Conservation (phyloP, 1,284 basidiomycete species). For the Cystobasidiaceae sp. region DNA sequence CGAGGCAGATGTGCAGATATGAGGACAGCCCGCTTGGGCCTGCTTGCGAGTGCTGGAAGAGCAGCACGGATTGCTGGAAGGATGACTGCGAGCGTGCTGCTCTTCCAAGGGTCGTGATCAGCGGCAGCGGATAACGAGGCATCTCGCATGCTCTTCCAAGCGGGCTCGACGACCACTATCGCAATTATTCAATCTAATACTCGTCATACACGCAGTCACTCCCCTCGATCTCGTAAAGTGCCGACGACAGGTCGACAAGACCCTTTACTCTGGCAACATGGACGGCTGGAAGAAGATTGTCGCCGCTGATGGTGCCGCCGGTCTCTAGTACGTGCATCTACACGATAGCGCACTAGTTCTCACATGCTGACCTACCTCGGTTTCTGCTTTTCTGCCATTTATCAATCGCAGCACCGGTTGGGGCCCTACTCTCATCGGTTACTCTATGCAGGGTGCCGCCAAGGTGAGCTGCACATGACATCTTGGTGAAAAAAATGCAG, state of each 20-base stretch:
- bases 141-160: too few relatives aligned
- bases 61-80: not conserved
- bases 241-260: constrained; percentile 46
- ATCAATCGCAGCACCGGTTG: constrained; percentile 41
- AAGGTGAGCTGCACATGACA: constrained; percentile 29
- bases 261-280: constrained; percentile 43
- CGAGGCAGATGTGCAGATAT: not conserved
- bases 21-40: not conserved
- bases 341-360: not conserved
- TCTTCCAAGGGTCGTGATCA: too few relatives aligned
- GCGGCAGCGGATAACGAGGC: too few relatives aligned
- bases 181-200: not conserved
- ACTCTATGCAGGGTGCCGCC: constrained; percentile 45
- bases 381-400: not conserved
- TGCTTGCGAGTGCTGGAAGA: not conserved
- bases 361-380: not conserved
- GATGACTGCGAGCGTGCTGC: too few relatives aligned
- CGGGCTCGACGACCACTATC: not conserved
- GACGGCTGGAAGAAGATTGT: constrained; percentile 45
- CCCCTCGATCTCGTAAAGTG: constrained; percentile 46
- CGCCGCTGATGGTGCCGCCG: constrained; percentile 42
- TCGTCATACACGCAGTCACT: constrained; percentile 34
- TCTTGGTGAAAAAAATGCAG: not conserved
- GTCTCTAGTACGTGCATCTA: constrained; percentile 39
- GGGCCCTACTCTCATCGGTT: constrained; percentile 44